These are phyloP conservation scores for Keqinozyma sinolaborantium DNA, from an alignment of 1,139 yeast species.

Conservation along the genomic window DNA sequence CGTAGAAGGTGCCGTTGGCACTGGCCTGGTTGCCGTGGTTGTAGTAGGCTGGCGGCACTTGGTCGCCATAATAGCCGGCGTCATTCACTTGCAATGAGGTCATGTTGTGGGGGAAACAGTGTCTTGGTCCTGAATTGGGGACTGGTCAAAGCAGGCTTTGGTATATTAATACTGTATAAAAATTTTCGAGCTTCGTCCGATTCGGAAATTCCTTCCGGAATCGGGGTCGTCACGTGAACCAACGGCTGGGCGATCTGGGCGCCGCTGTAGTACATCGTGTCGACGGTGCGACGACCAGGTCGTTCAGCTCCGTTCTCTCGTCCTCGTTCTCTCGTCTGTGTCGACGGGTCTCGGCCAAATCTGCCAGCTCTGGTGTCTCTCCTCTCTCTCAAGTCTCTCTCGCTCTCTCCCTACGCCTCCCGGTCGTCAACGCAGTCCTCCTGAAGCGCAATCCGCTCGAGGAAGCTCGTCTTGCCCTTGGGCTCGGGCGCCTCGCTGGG, in stretches of 20 bases:
- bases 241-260: too few relatives aligned
- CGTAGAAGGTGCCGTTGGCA: conserved; percentile 3
- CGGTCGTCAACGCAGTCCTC: conserved; percentile 36
- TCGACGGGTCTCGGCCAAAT: neutral
- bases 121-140: neutral
- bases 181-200: conserved; percentile 3
- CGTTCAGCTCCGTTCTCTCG: too few relatives aligned
- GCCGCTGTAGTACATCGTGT: too few relatives aligned
- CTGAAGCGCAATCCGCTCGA: conserved; percentile 38
- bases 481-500: conserved; percentile 1
- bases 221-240: neutral
- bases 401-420: conserved; percentile 10
- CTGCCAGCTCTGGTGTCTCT: neutral
- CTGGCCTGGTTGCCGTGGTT: neutral
- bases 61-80: conserved; percentile 5
- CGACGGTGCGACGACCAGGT: too few relatives aligned
- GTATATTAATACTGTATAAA: too few relatives aligned
- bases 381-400: neutral
- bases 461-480: conserved; percentile 16
- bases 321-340: too few relatives aligned
- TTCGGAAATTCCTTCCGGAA: conserved; percentile 1
- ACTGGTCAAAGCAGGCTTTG: too few relatives aligned
- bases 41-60: conserved; percentile 3
- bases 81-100: conserved; percentile 7
- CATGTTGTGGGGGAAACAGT: conserved; percentile 2